These are phyloP conservation scores for Pugionium dolabratum DNA, from an alignment of 345 rosid genomes.

Conservation along the genomic window DNA sequence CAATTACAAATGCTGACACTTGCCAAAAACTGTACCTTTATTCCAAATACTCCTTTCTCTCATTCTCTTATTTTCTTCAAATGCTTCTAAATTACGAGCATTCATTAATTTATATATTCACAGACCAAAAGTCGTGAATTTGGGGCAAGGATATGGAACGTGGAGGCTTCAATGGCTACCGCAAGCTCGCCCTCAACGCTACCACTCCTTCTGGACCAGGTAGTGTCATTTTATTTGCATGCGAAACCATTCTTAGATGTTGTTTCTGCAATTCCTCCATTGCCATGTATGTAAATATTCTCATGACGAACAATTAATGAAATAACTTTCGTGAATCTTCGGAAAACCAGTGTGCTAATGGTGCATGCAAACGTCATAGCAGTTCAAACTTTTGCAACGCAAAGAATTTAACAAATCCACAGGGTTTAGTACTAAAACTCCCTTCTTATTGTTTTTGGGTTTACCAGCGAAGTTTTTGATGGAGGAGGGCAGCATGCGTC, in stretches of 20 bases:
- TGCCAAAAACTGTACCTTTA: slow-evolving; percentile 31
- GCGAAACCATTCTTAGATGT: slow-evolving; percentile 14
- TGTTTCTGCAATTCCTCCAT: slow-evolving; percentile 19
- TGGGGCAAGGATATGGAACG: slow-evolving; percentile 47
- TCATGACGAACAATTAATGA: background rate
- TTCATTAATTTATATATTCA: slow-evolving; percentile 1
- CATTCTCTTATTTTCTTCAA: slow-evolving; percentile 12
- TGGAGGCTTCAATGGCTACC: slow-evolving; percentile 69
- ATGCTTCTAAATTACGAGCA: slow-evolving; percentile 19
- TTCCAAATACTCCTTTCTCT: slow-evolving; percentile 9
- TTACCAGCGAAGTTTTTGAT: slow-evolving; percentile 30
- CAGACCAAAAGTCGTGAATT: slow-evolving; percentile 9
- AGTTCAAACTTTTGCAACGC: background rate
- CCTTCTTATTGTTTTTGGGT: background rate
- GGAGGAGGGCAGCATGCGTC: slow-evolving; percentile 41
- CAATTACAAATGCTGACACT: slow-evolving; percentile 31
- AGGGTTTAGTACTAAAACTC: background rate
- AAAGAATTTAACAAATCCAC: background rate
- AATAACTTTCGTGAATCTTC: slow-evolving; percentile 6
- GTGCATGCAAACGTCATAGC: slow-evolving; percentile 33
- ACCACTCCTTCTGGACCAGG: slow-evolving; percentile 48
- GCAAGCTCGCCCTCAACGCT: slow-evolving; percentile 45
- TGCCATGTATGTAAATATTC: background rate
- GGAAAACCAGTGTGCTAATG: slow-evolving; percentile 3
- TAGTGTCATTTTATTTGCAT: slow-evolving; percentile 31